phyloP scores from a whole-genome alignment of 768 basidiomycete species.

The Collybia nuda region DNA sequence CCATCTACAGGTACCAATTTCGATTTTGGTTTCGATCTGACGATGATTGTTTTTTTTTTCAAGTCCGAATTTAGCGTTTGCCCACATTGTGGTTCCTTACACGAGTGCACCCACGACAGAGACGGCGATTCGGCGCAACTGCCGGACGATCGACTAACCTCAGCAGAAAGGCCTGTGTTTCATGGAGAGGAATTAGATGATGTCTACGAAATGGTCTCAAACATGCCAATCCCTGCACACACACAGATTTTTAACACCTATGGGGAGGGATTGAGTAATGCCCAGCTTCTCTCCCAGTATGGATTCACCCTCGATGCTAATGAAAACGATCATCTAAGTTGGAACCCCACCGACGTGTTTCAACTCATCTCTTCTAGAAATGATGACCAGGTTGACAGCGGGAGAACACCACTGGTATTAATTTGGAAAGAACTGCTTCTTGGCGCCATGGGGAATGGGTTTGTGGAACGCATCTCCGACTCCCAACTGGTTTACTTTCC shows the following conservation, averaged over 20 bases:
- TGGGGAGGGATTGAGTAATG: conserved; percentile 63
- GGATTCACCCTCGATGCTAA: conserved; percentile 78
- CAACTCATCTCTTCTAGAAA: conserved; percentile 7
- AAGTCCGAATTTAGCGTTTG: conserved; percentile 79
- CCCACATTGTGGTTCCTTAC: conserved; percentile 63
- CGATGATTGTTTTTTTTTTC: conserved; percentile 10
- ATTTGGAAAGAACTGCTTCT: conserved; percentile 8
- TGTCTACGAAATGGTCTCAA: conserved; percentile 69
- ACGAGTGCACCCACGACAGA: conserved; percentile 64
- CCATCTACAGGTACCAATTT: conserved; percentile 60
- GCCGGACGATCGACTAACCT: not conserved
- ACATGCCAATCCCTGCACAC: conserved; percentile 44
- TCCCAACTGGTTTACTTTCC: conserved; percentile 17
- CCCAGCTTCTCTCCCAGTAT: conserved; percentile 65
- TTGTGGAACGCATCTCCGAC: conserved; percentile 15
- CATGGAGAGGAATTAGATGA: conserved; percentile 25
- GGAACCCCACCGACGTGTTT: conserved; percentile 33
- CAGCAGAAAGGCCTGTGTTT: not conserved
- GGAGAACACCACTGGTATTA: conserved; percentile 2
- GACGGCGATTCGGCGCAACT: conserved; percentile 28
- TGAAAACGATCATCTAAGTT: conserved; percentile 58
- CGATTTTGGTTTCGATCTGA: not conserved
- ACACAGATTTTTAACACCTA: conserved; percentile 79
- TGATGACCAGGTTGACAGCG: conserved; percentile 2
- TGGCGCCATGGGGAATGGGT: not conserved